A percentile compares a stretch with the other conserved stretches of the same genome.
Evolutionary conservation across 169 alveolate species (phyloP).

Genomic region (Ichthyophthirius multifiliis): DNA sequence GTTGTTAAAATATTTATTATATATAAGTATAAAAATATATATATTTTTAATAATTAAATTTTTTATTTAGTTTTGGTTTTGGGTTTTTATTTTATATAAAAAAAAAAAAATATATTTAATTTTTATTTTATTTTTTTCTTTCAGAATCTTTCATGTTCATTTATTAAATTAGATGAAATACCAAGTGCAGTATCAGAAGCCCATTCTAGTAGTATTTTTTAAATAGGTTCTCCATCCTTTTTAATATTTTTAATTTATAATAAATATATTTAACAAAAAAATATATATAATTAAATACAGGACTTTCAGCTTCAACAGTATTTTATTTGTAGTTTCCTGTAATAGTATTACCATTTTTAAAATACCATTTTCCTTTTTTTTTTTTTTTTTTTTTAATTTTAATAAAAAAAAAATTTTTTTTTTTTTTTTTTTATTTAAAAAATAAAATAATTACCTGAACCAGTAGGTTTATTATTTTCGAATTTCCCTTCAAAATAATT

Average conservation of each 20-base stretch:
- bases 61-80: too few species aligned
- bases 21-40: too few species aligned
- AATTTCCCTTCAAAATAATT: constrained; percentile 77
- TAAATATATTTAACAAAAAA: not conserved
- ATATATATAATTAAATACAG: not conserved
- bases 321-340: constrained; percentile 59
- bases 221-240: constrained; percentile 6
- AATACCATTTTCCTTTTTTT: constrained; percentile 53
- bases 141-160: not conserved
- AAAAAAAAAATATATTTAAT: not conserved
- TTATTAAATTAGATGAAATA: not conserved
- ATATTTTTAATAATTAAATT: too few species aligned
- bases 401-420: not conserved
- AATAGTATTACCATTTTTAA: constrained; percentile 58
- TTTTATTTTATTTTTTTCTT: not conserved
- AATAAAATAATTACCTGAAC: constrained; percentile 56
- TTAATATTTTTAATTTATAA: not conserved
- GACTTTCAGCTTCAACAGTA: constrained; percentile 45
- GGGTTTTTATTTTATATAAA: too few species aligned
- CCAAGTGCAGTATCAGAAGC: not conserved
- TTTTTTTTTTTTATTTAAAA: too few species aligned
- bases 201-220: not conserved
- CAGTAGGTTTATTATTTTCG: constrained; percentile 83
- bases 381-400: not conserved
- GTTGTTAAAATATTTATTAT: too few species aligned